phyloP scores from a whole-genome alignment of 2,329 filamentous ascomycete species.

The Fusarium burgessii region DNA sequence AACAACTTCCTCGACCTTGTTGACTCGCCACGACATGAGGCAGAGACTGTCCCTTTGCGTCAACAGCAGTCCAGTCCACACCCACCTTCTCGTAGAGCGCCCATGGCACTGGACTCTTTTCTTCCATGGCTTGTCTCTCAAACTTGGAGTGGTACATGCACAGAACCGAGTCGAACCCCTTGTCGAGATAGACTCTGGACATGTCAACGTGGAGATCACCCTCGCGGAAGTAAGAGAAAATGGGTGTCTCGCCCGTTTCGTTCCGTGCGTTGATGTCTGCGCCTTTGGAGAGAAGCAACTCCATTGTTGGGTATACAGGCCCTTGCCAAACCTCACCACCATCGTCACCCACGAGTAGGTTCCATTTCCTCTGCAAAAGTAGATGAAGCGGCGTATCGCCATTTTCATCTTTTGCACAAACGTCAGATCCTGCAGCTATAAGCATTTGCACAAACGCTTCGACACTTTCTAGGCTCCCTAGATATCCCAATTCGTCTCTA shows the following conservation, averaged over 20 bases:
- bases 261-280: neutral
- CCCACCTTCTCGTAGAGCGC: neutral
- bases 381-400: neutral
- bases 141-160: no score
- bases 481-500: no score
- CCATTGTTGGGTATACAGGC: fast-evolving
- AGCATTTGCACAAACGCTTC: neutral
- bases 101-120: neutral
- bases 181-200: no score
- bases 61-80: neutral
- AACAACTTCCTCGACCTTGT: no score
- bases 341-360: fast-evolving
- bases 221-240: neutral
- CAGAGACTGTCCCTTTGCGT: neutral
- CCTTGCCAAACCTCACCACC: neutral
- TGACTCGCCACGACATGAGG: neutral
- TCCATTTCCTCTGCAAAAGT: neutral
- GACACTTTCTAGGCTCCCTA: no score
- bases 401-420: neutral
- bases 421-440: neutral
- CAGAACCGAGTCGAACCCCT: no score
- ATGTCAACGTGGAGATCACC: neutral
- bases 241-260: neutral
- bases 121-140: neutral
- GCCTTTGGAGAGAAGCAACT: neutral